These are phyloP conservation scores for Galeopsis tetrahit DNA, from an alignment of 257 asterid species.

Conservation along the genomic window DNA sequence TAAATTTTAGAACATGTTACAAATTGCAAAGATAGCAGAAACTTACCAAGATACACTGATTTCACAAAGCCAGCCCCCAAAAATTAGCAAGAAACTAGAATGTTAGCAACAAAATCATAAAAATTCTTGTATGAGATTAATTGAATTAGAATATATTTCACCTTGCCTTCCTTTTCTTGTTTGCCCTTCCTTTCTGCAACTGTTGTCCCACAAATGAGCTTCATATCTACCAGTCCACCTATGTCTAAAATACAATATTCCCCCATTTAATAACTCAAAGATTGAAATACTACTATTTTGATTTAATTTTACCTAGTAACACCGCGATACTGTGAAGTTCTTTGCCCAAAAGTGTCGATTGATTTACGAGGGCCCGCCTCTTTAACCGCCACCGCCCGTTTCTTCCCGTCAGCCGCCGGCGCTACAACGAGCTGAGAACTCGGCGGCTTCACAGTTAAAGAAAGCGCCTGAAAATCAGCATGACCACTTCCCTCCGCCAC, in stretches of 20 bases:
- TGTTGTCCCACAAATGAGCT: slow-evolving; percentile 89
- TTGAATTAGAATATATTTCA: not conserved
- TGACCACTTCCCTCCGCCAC: slow-evolving; percentile 35
- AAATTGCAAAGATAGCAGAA: slow-evolving; percentile 4
- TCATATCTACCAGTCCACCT: slow-evolving; percentile 92
- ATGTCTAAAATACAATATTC: slow-evolving; percentile 47
- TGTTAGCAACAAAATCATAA: slow-evolving; percentile 13
- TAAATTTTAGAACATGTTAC: not conserved
- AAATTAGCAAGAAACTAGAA: slow-evolving; percentile 30
- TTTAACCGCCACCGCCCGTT: slow-evolving; percentile 46
- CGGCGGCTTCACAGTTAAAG: slow-evolving; percentile 52
- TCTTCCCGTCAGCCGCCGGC: slow-evolving; percentile 51
- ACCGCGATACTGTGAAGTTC: slow-evolving; percentile 89
- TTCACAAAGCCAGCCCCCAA: slow-evolving; percentile 1
- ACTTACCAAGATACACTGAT: slow-evolving; percentile 75
- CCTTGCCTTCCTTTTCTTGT: slow-evolving; percentile 94
- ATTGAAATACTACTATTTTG: not conserved
- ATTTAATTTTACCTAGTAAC: slow-evolving; percentile 66
- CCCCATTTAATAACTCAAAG: not conserved
- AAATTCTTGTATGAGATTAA: not conserved
- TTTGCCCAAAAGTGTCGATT: slow-evolving; percentile 76
- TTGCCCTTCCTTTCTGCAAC: slow-evolving; percentile 88
- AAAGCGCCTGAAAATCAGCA: slow-evolving; percentile 51
- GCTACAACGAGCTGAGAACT: slow-evolving; percentile 29
- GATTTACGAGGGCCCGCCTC: slow-evolving; percentile 68